A percentile compares a stretch with the other conserved stretches of the same genome.
Evolutionary conservation across 331 rosid genomes (phyloP).

Genomic region (Phaseolus coccineus): DNA sequence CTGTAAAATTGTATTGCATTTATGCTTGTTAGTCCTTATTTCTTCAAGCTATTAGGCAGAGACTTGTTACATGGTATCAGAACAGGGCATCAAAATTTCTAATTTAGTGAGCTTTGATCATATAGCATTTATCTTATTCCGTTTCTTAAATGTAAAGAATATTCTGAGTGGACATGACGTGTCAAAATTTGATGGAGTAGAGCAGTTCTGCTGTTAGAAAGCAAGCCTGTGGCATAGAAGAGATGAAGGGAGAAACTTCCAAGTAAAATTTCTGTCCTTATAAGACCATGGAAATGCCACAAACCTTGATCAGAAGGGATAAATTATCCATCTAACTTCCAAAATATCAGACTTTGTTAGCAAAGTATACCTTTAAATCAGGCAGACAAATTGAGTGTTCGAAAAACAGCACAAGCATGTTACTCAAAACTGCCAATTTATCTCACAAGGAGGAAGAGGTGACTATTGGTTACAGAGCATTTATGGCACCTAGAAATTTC

Average conservation of each 20-base stretch:
- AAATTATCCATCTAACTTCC: neutral
- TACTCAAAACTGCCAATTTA: neutral
- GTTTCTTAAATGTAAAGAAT: conserved; percentile 18
- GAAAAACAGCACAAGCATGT: neutral
- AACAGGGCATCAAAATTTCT: neutral
- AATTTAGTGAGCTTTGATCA: neutral
- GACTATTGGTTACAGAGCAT: neutral
- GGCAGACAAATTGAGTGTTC: neutral
- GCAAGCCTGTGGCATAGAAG: neutral
- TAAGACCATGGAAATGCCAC: neutral
- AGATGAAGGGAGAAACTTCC: neutral
- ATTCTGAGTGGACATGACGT: neutral
- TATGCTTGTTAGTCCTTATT: neutral
- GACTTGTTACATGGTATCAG: neutral
- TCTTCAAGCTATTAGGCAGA: neutral
- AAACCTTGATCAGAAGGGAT: neutral
- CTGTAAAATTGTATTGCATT: neutral
- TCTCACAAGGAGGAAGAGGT: neutral
- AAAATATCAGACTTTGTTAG: neutral
- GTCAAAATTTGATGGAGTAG: neutral
- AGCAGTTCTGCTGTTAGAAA: neutral
- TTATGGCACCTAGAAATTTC: neutral
- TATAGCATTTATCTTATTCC: neutral
- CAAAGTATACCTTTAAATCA: neutral
- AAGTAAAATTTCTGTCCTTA: neutral